Evolutionary conservation across 2,329 filamentous ascomycete genomes (phyloP), one percentile per base, ranked within the genome.

Genomic region (Penicillium vulpinum): DNA sequence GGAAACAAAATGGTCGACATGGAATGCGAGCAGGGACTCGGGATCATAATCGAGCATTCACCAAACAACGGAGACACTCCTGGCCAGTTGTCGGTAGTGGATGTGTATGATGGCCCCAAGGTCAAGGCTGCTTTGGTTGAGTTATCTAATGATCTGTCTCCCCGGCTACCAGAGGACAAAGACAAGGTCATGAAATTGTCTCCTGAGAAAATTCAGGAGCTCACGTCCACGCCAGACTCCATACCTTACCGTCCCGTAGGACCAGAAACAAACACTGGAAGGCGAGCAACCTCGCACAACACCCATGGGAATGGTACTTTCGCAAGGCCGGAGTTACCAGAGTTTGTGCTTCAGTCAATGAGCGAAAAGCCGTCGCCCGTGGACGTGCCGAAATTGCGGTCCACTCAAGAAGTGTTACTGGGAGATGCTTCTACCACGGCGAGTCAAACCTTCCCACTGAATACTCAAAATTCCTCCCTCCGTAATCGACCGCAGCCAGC

Each of bases 221-320:
- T 85, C 40, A 83, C 81, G 6, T 70, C 77, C 16, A 82, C 82
- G 13, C 80, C 82, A 9, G 75, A 81, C 16, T 84, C 81, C 40
- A 75, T 85, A n/a, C 80, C 82, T 3, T 67, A 82, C 36, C 78
- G 79, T 28, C 68, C 77, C 15, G 74, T 75, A 9, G 62, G 59
- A 15, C 46, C 60, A 24, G 66, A 70, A 15, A 33, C 44, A 16
- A 67, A 66, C 10, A 50, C 57, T 11, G 62, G 62, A 28, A 64
- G 62, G 54, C 63, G 67, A 44, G 60, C 59, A 5, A 57, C 64
- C n/a, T 65, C 65, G 16, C 65, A 69, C 33, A 62, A 62, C 18
- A 24, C 50, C 16, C 56, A 64, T 46, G 56, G 44, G 8, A 49
- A 54, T 24, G 15, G 13, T 7, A 29, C 45, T 3, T 31, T 47